Conservation (phyloP, 1,284 basidiomycete species). For the Boletus semigastroideus region DNA sequence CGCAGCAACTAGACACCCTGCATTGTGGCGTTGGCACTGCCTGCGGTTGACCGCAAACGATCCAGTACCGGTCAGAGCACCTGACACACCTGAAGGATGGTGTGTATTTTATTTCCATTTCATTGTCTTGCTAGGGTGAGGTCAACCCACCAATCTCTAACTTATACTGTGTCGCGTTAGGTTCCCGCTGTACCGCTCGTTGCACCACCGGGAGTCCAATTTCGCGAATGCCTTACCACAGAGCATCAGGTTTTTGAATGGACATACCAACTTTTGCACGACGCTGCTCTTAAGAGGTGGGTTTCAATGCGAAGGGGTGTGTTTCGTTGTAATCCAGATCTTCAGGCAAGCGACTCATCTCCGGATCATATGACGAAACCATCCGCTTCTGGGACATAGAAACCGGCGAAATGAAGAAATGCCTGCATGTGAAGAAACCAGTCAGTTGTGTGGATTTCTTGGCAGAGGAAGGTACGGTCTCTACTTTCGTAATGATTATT, state of each 20-base stretch:
- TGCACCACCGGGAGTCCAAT: constrained; percentile 87
- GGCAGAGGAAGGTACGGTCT: constrained; percentile 64
- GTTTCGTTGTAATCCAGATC: not conserved
- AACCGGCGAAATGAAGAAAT: constrained; percentile 79
- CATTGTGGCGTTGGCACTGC: constrained; percentile 78
- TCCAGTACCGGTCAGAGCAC: constrained; percentile 63
- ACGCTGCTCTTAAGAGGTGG: constrained; percentile 72
- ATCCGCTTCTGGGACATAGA: constrained; percentile 88
- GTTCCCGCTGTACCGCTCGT: constrained; percentile 76
- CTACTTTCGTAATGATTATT: not conserved
- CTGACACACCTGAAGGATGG: constrained; percentile 70
- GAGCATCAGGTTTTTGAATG: constrained; percentile 72
- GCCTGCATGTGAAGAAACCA: constrained; percentile 78
- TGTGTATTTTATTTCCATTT: constrained; percentile 30
- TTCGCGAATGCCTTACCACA: constrained; percentile 79
- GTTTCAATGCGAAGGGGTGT: constrained; percentile 6
- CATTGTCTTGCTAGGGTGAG: not conserved
- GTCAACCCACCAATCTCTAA: not conserved
- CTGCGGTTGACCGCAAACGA: constrained; percentile 73
- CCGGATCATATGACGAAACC: constrained; percentile 88
- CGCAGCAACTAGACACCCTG: constrained; percentile 64
- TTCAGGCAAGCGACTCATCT: constrained; percentile 72
- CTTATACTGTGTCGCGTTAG: constrained; percentile 33
- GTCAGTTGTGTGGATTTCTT: constrained; percentile 90
- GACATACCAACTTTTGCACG: constrained; percentile 88